Evolutionary conservation across 768 basidiomycete species (phyloP).

Genomic region (Tricholoma hemisulphureum): DNA sequence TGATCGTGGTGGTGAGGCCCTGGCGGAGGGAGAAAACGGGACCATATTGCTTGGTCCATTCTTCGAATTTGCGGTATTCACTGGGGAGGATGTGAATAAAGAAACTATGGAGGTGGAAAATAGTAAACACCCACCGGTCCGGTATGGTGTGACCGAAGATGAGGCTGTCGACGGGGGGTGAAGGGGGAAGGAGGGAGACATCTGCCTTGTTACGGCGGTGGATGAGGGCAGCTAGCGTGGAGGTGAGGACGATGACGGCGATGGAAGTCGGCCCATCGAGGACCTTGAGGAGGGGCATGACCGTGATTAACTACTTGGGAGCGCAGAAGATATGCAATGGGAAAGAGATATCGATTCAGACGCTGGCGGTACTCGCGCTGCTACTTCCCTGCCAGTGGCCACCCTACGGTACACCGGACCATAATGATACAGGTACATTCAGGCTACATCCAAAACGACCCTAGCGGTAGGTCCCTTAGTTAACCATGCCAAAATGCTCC

Average conservation of each 20-base stretch:
- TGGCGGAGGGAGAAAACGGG: constrained; percentile 57
- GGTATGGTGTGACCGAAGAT: not conserved
- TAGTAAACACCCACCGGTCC: not conserved
- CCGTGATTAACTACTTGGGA: too few relatives aligned
- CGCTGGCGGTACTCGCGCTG: too few relatives aligned
- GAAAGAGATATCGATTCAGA: too few relatives aligned
- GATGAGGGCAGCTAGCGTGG: not conserved
- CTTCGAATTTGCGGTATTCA: constrained; percentile 51
- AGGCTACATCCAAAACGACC: too few relatives aligned
- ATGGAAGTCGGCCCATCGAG: not conserved
- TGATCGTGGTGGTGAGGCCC: constrained; percentile 43
- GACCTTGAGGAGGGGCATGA: not conserved
- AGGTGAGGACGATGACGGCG: not conserved
- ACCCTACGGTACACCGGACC: too few relatives aligned
- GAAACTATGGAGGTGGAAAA: not conserved
- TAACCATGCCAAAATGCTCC: too few relatives aligned
- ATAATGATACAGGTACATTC: too few relatives aligned
- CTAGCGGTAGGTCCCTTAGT: too few relatives aligned
- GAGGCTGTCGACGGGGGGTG: not conserved
- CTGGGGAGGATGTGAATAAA: constrained; percentile 20
- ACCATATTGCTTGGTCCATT: constrained; percentile 60
- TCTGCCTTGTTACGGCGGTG: not conserved
- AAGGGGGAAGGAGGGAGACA: not conserved
- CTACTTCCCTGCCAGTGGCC: too few relatives aligned
- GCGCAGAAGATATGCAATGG: too few relatives aligned